phyloP scores from a whole-genome alignment of 352 stramenopile species.

The Plasmopara muralis region DNA sequence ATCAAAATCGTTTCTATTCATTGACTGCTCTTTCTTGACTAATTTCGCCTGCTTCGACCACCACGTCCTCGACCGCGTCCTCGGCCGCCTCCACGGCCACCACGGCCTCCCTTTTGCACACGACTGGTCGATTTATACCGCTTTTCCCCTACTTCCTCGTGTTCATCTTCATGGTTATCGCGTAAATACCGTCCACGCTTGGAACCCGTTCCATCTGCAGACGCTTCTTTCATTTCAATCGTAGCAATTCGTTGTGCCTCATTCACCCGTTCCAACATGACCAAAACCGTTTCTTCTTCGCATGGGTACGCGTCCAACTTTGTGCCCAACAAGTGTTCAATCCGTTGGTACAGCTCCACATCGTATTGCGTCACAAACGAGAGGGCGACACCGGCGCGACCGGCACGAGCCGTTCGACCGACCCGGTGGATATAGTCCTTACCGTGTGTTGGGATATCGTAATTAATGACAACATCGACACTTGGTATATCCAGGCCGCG shows the following conservation, averaged over 20 bases:
- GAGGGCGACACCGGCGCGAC: slow-evolving; percentile 90
- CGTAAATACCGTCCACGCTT: slow-evolving; percentile 61
- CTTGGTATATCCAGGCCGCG: slow-evolving; percentile 95
- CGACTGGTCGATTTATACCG: slow-evolving; percentile 77
- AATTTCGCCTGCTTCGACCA: slow-evolving; percentile 33
- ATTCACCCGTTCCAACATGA: slow-evolving; percentile 95
- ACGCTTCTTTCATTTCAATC: slow-evolving; percentile 84
- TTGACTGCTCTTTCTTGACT: slow-evolving; percentile 9
- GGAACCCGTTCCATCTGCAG: slow-evolving; percentile 35
- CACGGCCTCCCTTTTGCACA: slow-evolving; percentile 35
- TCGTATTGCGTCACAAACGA: slow-evolving; percentile 99
- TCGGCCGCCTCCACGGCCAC: slow-evolving; percentile 19
- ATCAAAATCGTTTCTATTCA: slow-evolving; percentile 29
- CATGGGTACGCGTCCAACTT: slow-evolving; percentile 77
- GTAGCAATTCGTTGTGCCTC: slow-evolving; percentile 95
- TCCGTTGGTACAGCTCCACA: slow-evolving; percentile 97
- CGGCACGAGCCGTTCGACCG: slow-evolving; percentile 95
- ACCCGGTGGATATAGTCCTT: slow-evolving; percentile 99
- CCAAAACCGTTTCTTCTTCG: slow-evolving; percentile 93
- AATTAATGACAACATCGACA: slow-evolving; percentile 99
- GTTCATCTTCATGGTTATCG: slow-evolving; percentile 40
- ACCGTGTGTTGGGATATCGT: slow-evolving; percentile 96
- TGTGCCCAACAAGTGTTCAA: slow-evolving; percentile 88
- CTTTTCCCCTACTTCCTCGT: slow-evolving; percentile 39
- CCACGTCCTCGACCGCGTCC: slow-evolving; percentile 20